Evolutionary conservation across 805 yeast genomes (phyloP).

Genomic region (Priceomyces castillae): DNA sequence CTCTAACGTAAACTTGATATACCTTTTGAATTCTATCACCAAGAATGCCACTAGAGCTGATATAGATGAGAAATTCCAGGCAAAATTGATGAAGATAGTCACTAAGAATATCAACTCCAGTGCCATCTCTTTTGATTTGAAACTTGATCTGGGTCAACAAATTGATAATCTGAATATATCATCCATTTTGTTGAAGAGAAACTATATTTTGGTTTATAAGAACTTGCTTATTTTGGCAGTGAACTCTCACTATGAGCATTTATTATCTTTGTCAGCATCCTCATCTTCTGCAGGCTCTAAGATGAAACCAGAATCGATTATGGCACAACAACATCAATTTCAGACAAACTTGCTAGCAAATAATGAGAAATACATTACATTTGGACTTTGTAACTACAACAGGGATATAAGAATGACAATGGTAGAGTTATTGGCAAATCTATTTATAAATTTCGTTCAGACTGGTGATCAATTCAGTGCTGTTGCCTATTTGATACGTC

Average conservation of each 20-base stretch:
- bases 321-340: conserved; percentile 39
- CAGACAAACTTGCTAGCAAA: conserved; percentile 28
- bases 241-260: conserved; percentile 35
- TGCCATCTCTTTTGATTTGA: conserved; percentile 17
- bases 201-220: conserved; percentile 31
- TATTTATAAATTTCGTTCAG: conserved; percentile 36
- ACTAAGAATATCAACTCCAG: conserved; percentile 24
- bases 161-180: conserved; percentile 12
- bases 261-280: conserved; percentile 35
- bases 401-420: conserved; percentile 37
- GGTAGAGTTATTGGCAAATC: conserved; percentile 32
- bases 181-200: conserved; percentile 27
- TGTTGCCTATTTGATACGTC: conserved; percentile 30
- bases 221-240: conserved; percentile 32
- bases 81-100: conserved; percentile 32
- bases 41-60: conserved; percentile 37
- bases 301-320: conserved; percentile 41
- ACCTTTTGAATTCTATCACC: conserved; percentile 28
- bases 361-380: conserved; percentile 28
- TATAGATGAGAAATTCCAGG: conserved; percentile 38
- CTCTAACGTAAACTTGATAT: conserved; percentile 25
- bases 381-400: conserved; percentile 30
- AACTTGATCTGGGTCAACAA: conserved; percentile 12
- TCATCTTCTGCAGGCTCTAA: conserved; percentile 35
- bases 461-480: conserved; percentile 35